Percentiles rank a stretch among this genome's conserved stretches.
Conservation (phyloP, 129 eudicot species). For the Tanacetum coccineum region DNA sequence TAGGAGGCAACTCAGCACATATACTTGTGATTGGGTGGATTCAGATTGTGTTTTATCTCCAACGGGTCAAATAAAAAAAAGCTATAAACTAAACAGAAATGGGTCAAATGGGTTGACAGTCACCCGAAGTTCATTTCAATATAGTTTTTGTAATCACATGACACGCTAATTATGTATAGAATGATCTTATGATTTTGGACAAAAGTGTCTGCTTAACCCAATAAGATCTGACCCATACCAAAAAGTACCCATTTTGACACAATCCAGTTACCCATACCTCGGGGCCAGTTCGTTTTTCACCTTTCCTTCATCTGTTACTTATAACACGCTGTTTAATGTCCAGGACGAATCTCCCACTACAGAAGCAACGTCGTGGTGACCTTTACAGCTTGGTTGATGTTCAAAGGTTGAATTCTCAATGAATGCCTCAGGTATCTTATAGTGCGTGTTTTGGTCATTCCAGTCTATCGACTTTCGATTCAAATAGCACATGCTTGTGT, state of each 20-base stretch:
- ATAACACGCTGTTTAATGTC: constrained; percentile 14
- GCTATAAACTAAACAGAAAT: background rate
- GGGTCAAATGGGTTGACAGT: background rate
- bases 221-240: background rate
- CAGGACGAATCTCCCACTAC: constrained; percentile 93
- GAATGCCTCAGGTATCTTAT: constrained; percentile 17
- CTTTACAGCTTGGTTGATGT: constrained; percentile 86
- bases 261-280: background rate
- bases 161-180: background rate
- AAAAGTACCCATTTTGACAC: background rate
- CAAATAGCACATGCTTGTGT: constrained; percentile 10
- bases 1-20: background rate
- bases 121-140: background rate
- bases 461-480: background rate
- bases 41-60: background rate
- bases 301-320: background rate
- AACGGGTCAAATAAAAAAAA: background rate
- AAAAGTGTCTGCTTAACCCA: too few relatives aligned
- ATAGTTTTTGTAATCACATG: constrained; percentile 1
- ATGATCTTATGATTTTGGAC: background rate
- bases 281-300: background rate
- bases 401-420: constrained; percentile 53
- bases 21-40: background rate
- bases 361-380: constrained; percentile 91
- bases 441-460: constrained; percentile 2